phyloP scores from a whole-genome alignment of 768 basidiomycete genomes.

The Lactarius trivialis region DNA sequence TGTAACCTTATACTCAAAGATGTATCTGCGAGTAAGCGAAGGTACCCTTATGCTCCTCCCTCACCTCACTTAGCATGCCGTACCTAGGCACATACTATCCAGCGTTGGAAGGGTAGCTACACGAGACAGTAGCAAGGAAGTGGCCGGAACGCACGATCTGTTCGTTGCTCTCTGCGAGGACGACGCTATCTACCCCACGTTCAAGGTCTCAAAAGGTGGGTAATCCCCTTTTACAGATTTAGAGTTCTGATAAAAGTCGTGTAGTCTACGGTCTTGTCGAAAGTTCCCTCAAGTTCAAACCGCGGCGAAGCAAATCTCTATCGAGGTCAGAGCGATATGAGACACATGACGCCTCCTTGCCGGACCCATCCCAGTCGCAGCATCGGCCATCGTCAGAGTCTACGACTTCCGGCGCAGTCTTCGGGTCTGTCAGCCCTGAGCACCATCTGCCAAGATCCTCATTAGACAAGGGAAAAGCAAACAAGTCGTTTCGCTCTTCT shows the following conservation, averaged over 20 bases:
- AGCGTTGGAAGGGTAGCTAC: conserved; percentile 81
- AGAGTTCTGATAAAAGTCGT: conserved; percentile 13
- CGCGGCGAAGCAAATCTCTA: conserved; percentile 14
- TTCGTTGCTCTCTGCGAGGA: conserved; percentile 90
- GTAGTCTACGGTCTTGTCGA: conserved; percentile 38
- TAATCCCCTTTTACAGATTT: conserved; percentile 1
- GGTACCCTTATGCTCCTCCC: not conserved
- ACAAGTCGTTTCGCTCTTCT: conserved; percentile 51
- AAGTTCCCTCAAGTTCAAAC: conserved; percentile 9
- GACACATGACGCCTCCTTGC: conserved; percentile 13
- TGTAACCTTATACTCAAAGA: conserved; percentile 36
- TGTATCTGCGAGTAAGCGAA: conserved; percentile 78
- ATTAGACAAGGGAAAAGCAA: conserved; percentile 53
- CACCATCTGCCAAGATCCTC: conserved; percentile 42
- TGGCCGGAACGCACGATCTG: conserved; percentile 73
- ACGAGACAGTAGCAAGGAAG: conserved; percentile 74
- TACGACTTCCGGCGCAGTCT: conserved; percentile 24
- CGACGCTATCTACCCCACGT: conserved; percentile 75
- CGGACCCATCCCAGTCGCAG: conserved; percentile 24
- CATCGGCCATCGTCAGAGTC: conserved; percentile 39
- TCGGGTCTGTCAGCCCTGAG: conserved; percentile 19
- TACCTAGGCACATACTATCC: conserved; percentile 70
- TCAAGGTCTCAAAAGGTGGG: conserved; percentile 81
- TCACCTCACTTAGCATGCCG: conserved; percentile 14
- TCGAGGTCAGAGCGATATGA: conserved; percentile 12